phyloP scores from a whole-genome alignment of 169 alveolate species.

The Eimeria acervulina region DNA sequence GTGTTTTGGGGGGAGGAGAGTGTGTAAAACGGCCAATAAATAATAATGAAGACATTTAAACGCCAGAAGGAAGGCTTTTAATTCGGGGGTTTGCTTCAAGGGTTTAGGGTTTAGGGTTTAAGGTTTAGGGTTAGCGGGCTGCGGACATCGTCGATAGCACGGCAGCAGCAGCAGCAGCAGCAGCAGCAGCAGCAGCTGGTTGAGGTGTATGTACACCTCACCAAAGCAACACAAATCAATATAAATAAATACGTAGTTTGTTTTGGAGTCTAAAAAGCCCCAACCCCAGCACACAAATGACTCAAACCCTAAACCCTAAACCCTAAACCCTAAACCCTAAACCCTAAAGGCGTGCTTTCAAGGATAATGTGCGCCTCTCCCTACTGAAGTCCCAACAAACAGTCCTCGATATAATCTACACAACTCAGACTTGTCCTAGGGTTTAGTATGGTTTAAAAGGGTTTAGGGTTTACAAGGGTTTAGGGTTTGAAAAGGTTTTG shows the following conservation, averaged over 20 bases:
- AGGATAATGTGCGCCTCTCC: too few relatives aligned
- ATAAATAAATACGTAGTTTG: too few relatives aligned
- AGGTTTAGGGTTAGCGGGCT: neutral
- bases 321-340: slow-evolving; percentile 38
- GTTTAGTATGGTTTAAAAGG: too few relatives aligned
- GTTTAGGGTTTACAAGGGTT: neutral
- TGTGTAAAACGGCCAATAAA: neutral
- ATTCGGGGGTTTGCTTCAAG: neutral
- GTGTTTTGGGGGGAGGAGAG: neutral
- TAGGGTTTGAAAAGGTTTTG: neutral
- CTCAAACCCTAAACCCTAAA: neutral
- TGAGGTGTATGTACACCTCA: too few relatives aligned
- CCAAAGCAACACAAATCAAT: too few relatives aligned
- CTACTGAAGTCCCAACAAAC: neutral
- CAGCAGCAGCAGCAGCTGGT: too few relatives aligned
- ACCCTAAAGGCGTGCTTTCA: neutral
- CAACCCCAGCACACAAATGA: neutral
- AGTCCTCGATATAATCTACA: neutral
- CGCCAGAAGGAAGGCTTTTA: neutral
- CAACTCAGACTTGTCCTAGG: too few relatives aligned
- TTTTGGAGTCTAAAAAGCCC: too few relatives aligned
- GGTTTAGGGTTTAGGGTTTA: neutral
- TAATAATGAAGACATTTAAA: neutral
- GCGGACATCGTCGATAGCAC: too few relatives aligned
- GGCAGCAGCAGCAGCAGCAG: too few relatives aligned